Evolutionary conservation across 371 early-diverging fungal genomes (phyloP).

Genomic region (Apophysomyces elegans): DNA sequence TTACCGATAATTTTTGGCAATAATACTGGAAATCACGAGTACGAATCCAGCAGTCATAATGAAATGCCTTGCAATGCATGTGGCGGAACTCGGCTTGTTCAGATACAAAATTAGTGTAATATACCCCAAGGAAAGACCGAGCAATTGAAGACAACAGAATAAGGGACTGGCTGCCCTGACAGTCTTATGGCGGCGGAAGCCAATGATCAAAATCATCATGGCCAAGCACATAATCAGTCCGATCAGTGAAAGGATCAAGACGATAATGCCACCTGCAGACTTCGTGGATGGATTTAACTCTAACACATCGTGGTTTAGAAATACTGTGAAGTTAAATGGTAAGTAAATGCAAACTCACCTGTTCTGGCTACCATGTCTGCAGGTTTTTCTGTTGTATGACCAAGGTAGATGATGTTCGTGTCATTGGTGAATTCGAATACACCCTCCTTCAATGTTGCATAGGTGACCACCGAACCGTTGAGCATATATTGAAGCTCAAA

Average conservation of each 20-base stretch:
- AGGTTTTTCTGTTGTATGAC: slow-evolving; percentile 29
- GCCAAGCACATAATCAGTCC: slow-evolving; percentile 26
- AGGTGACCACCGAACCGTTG: slow-evolving; percentile 25
- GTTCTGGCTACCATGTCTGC: slow-evolving; percentile 24
- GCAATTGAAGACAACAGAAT: slow-evolving; percentile 42
- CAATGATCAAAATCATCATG: slow-evolving; percentile 32
- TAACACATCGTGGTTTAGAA: slow-evolving; percentile 7
- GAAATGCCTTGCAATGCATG: slow-evolving; percentile 35
- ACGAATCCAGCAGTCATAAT: slow-evolving; percentile 28
- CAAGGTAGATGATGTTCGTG: slow-evolving; percentile 31
- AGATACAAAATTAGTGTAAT: slow-evolving; percentile 22
- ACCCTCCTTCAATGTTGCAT: slow-evolving; percentile 32
- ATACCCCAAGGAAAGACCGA: slow-evolving; percentile 36
- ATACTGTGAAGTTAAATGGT: neutral
- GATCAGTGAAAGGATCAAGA: slow-evolving; percentile 21
- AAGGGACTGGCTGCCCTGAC: slow-evolving; percentile 45
- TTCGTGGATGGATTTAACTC: slow-evolving; percentile 31
- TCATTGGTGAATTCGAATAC: slow-evolving; percentile 23
- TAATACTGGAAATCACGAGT: slow-evolving; percentile 43
- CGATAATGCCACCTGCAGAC: slow-evolving; percentile 21
- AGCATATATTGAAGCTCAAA: slow-evolving; percentile 33
- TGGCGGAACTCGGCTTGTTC: slow-evolving; percentile 26
- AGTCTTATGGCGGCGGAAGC: slow-evolving; percentile 29
- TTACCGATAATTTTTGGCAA: slow-evolving; percentile 51
- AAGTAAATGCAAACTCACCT: slow-evolving; percentile 13